Evolutionary conservation across 2,329 filamentous ascomycete genomes (phyloP), one percentile per base, ranked within the genome.

Genomic region (Emydomyces testavorans): DNA sequence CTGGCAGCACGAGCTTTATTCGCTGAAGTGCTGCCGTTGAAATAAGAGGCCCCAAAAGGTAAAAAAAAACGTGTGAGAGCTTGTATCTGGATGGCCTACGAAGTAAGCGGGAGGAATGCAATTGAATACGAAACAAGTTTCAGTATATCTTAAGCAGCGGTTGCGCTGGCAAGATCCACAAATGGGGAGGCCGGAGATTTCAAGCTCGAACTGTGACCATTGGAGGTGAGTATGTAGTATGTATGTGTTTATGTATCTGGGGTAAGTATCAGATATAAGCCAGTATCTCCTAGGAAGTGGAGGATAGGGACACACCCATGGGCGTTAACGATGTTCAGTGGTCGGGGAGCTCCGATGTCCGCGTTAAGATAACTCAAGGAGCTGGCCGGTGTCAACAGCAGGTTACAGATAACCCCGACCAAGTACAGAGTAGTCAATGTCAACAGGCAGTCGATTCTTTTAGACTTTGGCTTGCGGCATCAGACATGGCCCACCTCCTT

Each of bases 321-420:
- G 39, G 11, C 31, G 20, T 13, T 31, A 24, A 42, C 5, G 29
- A n/a, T n/a, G n/a, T n/a, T n/a, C n/a, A n/a, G 41, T 15, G 28
- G 32, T 45, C 42, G 42, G 42, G 15, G n/a, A 45, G 15, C 42
- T 36, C 42, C 42, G 42, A 45, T 37, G 42, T 31, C 42, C 42
- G 29, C 20, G 11, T 36, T 31, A 6, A 4, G 16, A 5, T 23
- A 18, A 13, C 16, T 4, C 6, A 4, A 7, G 15, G 34, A 10
- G n/a, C 6, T 15, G n/a, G 6, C 5, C 11, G 26, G 5, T 6
- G 26, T 28, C 26, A 31, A 8, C 11, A 31, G 26, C 11, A 31
- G 7, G 10, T 31, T 2, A n/a, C 29, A 11, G 29, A 31, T n/a
- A 6, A 28, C 26, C 11, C 5, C 26, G 6, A 28, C 26, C n/a